A percentile compares a stretch with the other conserved stretches of the same genome.
These are phyloP conservation scores for Gaertneriomyces sp. DNA, from an alignment of 192 early-diverging fungal genomes.

Conservation along the genomic window DNA sequence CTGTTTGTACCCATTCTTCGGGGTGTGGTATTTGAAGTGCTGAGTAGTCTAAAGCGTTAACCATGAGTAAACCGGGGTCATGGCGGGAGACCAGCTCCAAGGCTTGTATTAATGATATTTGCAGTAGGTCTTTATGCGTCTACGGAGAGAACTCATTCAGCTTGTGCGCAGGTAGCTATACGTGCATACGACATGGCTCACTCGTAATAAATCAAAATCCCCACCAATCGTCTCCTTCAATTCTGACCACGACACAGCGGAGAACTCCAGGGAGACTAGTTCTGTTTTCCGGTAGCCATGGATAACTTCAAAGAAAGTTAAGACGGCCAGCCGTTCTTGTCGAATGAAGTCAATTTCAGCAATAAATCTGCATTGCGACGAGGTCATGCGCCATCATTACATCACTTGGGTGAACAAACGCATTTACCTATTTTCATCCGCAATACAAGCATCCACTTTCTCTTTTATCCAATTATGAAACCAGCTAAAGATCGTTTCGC, in stretches of 20 bases:
- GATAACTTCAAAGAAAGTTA: slow-evolving; percentile 34
- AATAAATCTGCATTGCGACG: slow-evolving; percentile 5
- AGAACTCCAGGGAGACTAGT: slow-evolving; percentile 32
- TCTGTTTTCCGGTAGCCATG: slow-evolving; percentile 25
- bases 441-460: slow-evolving; percentile 22
- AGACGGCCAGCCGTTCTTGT: slow-evolving; percentile 5
- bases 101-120: slow-evolving; percentile 23
- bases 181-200: background rate
- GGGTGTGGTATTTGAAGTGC: background rate
- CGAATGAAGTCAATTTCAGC: slow-evolving; percentile 3
- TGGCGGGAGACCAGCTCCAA: slow-evolving; percentile 23
- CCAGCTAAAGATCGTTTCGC: slow-evolving; percentile 20
- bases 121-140: slow-evolving; percentile 18
- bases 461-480: slow-evolving; percentile 29
- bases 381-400: too few relatives aligned
- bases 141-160: slow-evolving; percentile 2
- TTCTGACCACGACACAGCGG: slow-evolving; percentile 21
- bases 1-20: background rate
- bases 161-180: too few relatives aligned
- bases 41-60: background rate
- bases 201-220: slow-evolving; percentile 16
- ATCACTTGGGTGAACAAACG: background rate
- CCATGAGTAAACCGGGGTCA: slow-evolving; percentile 24
- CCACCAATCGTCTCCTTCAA: slow-evolving; percentile 13
- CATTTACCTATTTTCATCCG: slow-evolving; percentile 24